These are phyloP conservation scores for Pseudomassariella vexata DNA, from an alignment of 2,329 filamentous ascomycete genomes.

Conservation along the genomic window DNA sequence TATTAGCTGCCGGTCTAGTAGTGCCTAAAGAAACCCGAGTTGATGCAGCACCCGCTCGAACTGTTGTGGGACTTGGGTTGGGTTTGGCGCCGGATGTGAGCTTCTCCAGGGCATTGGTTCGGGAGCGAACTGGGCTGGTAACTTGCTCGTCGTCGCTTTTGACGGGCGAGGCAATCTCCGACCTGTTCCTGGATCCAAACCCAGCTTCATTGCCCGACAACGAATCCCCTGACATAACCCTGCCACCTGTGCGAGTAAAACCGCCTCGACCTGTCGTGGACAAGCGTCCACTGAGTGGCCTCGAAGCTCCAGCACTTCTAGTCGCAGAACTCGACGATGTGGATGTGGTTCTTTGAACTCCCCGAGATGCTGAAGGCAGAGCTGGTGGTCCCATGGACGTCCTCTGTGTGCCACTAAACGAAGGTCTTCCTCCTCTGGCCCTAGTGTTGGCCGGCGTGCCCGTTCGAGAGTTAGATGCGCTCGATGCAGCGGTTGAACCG, in stretches of 20 bases:
- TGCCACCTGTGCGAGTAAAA: constrained; percentile 29
- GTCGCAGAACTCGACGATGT: constrained; percentile 33
- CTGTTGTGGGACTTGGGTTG: constrained; percentile 18
- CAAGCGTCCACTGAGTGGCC: constrained; percentile 32
- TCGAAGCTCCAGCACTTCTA: constrained; percentile 22
- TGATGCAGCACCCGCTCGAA: too few species aligned
- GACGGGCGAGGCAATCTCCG: constrained; percentile 36
- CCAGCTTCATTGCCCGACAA: constrained; percentile 35
- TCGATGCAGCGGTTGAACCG: constrained; percentile 45
- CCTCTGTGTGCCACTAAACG: constrained; percentile 43
- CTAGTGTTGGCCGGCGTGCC: constrained; percentile 54
- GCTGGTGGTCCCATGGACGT: constrained; percentile 65
- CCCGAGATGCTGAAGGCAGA: constrained; percentile 36
- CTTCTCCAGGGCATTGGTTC: constrained; percentile 46
- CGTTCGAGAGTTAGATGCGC: constrained; percentile 55
- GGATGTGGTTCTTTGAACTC: constrained; percentile 38
- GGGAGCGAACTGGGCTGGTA: constrained; percentile 43
- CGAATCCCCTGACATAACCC: constrained; percentile 42
- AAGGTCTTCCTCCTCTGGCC: constrained; percentile 47
- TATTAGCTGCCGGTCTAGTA: constrained; percentile 36
- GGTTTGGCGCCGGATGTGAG: constrained; percentile 32
- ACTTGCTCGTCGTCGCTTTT: constrained; percentile 48
- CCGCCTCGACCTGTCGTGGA: constrained; percentile 27
- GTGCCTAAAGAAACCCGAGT: too few species aligned
- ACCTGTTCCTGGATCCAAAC: constrained; percentile 29